A percentile compares a stretch with the other conserved stretches of the same genome.
phyloP scores from a whole-genome alignment of 306 rosid genomes.

The Trifolium dubium region DNA sequence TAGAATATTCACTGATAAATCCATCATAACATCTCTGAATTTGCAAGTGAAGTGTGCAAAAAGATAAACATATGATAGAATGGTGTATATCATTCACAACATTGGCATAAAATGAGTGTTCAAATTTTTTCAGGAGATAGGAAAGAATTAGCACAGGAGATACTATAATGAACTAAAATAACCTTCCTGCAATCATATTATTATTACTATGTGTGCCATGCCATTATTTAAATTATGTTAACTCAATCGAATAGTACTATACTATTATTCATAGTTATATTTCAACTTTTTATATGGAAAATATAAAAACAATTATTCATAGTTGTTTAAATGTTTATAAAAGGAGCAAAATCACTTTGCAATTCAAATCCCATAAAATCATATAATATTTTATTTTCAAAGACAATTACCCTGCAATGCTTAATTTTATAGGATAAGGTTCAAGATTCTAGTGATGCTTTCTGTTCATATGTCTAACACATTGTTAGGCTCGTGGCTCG shows the following conservation, averaged over 20 bases:
- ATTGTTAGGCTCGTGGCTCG: neutral
- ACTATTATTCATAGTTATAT: neutral
- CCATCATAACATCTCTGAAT: conserved; percentile 20
- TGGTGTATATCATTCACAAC: too few relatives aligned
- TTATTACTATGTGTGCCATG: neutral
- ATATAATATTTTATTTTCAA: neutral
- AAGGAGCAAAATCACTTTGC: neutral
- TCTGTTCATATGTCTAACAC: neutral
- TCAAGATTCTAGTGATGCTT: neutral
- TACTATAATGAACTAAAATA: conserved; percentile 3
- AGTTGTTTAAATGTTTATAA: neutral
- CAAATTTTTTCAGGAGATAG: too few relatives aligned
- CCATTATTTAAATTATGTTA: conserved; percentile 11
- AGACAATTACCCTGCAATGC: neutral
- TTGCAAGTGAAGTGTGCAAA: conserved; percentile 10
- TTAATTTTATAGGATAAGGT: neutral
- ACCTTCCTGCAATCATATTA: conserved; percentile 2
- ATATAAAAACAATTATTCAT: neutral
- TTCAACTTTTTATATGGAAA: conserved; percentile 10
- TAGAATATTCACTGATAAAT: conserved; percentile 29
- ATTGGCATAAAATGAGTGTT: too few relatives aligned
- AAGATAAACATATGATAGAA: too few relatives aligned
- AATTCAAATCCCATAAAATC: neutral
- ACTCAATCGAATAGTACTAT: neutral
- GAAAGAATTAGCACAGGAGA: neutral